Conservation (phyloP, 2,329 filamentous ascomycete genomes). For the Polytolypa hystricis region DNA sequence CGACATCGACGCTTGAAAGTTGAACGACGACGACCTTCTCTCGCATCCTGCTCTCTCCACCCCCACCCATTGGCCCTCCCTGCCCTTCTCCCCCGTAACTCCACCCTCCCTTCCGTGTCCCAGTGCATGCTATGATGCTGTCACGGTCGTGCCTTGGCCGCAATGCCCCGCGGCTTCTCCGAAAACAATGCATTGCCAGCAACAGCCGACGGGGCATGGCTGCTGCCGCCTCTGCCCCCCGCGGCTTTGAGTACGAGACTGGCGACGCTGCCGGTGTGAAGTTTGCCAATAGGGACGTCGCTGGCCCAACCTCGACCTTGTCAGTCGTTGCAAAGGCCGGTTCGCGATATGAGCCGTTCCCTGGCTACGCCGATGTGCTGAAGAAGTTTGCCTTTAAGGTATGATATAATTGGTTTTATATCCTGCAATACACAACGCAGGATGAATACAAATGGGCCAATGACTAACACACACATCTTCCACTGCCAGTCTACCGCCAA, state of each 20-base stretch:
- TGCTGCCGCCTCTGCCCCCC: constrained; percentile 55
- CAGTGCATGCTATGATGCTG: constrained; percentile 53
- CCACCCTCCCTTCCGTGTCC: constrained; percentile 33
- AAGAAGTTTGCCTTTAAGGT: constrained; percentile 98
- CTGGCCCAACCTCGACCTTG: constrained; percentile 80
- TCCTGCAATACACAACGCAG: not conserved
- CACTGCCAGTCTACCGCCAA: constrained; percentile 63
- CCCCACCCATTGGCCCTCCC: constrained; percentile 24
- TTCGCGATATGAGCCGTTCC: constrained; percentile 80
- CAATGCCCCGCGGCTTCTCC: constrained; percentile 52
- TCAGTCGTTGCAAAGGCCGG: constrained; percentile 90
- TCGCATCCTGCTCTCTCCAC: constrained; percentile 17
- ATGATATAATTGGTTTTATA: constrained; percentile 16
- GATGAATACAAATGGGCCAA: constrained; percentile 10
- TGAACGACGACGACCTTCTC: constrained; percentile 13
- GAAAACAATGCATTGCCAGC: constrained; percentile 47
- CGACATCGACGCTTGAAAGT: not conserved
- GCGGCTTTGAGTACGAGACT: constrained; percentile 76
- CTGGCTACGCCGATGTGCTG: constrained; percentile 79
- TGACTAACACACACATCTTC: constrained; percentile 8
- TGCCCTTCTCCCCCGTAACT: constrained; percentile 27
- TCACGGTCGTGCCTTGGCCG: constrained; percentile 55
- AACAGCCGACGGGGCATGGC: constrained; percentile 49
- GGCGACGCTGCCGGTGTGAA: constrained; percentile 81
- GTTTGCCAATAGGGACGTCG: constrained; percentile 79